Conservation (phyloP, 2,329 filamentous ascomycete genomes). For the Aspergillus fructus region DNA sequence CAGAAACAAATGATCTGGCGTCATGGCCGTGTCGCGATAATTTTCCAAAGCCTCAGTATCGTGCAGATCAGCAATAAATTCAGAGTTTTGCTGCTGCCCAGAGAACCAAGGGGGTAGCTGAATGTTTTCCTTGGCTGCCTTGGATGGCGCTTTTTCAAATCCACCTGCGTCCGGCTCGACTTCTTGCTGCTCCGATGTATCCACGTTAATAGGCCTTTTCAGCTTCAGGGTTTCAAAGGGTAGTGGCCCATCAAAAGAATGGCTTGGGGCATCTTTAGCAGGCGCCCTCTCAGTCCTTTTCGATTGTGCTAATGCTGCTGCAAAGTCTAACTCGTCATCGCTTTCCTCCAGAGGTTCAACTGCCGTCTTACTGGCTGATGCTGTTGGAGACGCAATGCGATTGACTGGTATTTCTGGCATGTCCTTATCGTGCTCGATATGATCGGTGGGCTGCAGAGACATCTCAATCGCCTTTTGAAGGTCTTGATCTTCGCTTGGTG, state of each 20-base stretch:
- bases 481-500: constrained; percentile 65
- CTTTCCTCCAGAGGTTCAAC: constrained; percentile 48
- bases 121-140: constrained; percentile 31
- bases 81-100: constrained; percentile 29
- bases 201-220: constrained; percentile 56
- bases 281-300: constrained; percentile 57
- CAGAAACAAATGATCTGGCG: constrained; percentile 27
- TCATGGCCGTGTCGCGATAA: constrained; percentile 21
- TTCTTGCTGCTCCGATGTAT: constrained; percentile 48
- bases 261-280: constrained; percentile 44
- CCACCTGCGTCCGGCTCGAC: constrained; percentile 59
- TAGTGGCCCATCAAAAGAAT: constrained; percentile 74
- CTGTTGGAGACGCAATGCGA: constrained; percentile 49
- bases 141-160: constrained; percentile 56
- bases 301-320: constrained; percentile 71
- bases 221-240: constrained; percentile 83
- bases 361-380: constrained; percentile 25
- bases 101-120: constrained; percentile 50
- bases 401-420: constrained; percentile 34
- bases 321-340: constrained; percentile 73
- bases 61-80: constrained; percentile 31
- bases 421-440: constrained; percentile 39
- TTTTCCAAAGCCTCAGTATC: constrained; percentile 24
- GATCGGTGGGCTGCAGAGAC: constrained; percentile 59
- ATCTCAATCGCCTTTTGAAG: constrained; percentile 79